These are phyloP conservation scores for Rhododendron henanense DNA, from an alignment of 148 eudicot genomes.

Conservation along the genomic window DNA sequence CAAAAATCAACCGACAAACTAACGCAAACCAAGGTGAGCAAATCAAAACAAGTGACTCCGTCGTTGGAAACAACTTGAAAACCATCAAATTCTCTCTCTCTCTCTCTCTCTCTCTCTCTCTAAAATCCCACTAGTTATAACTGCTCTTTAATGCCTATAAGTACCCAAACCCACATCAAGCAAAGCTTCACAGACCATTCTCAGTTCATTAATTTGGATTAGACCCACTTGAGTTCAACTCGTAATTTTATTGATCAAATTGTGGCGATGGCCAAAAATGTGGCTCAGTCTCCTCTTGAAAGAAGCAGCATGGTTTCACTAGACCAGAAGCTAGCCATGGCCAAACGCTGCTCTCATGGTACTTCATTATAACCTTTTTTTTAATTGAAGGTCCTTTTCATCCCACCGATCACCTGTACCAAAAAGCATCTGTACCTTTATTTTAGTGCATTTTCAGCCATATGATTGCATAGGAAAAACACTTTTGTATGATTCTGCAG, in stretches of 20 bases:
- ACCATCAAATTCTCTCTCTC: slow-evolving; percentile 24
- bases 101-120: slow-evolving; percentile 2
- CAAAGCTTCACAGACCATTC: not conserved
- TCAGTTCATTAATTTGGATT: not conserved
- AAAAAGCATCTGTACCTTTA: no score
- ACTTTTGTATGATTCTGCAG: not conserved
- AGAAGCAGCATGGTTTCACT: slow-evolving; percentile 39
- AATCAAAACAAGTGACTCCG: slow-evolving; percentile 24
- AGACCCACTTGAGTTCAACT: not conserved
- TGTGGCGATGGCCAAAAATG: slow-evolving; percentile 39
- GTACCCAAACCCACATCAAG: not conserved
- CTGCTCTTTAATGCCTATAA: not conserved
- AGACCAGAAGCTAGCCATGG: slow-evolving; percentile 77
- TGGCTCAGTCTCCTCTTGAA: slow-evolving; percentile 50
- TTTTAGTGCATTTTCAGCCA: not conserved
- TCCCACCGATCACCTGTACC: not conserved
- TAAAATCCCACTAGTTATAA: not conserved
- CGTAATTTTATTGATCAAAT: not conserved
- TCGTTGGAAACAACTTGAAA: slow-evolving; percentile 9
- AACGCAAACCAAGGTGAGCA: slow-evolving; percentile 1
- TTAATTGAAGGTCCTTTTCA: not conserved
- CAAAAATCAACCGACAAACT: slow-evolving; percentile 11
- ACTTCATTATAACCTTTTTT: not conserved
- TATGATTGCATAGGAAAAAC: not conserved
- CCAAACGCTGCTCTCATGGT: slow-evolving; percentile 90